phyloP scores from a whole-genome alignment of 306 rosid genomes.

The Macrotyloma uniflorum region DNA sequence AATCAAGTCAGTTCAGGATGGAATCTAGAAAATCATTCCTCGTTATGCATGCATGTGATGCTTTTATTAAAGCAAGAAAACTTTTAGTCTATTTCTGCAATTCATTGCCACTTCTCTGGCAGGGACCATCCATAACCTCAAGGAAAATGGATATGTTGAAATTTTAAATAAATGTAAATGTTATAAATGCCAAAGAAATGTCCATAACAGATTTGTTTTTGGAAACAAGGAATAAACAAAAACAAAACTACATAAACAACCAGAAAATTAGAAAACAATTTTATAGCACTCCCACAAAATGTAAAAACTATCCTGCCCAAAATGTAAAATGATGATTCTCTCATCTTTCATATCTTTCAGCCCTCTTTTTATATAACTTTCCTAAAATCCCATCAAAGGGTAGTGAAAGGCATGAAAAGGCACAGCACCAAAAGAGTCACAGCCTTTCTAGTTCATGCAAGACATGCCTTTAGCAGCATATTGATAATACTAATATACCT shows the following conservation, averaged over 20 bases:
- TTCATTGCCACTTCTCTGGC: conserved; percentile 7
- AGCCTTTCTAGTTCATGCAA: background rate
- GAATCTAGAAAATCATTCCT: conserved; percentile 19
- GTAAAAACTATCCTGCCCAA: background rate
- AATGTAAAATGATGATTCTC: background rate
- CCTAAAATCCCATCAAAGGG: background rate
- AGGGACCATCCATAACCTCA: background rate
- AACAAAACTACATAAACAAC: background rate
- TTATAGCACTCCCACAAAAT: too few species aligned
- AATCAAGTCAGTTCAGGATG: conserved; percentile 31
- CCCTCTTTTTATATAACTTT: background rate
- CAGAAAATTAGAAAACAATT: conserved; percentile 9
- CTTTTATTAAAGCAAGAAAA: conserved; percentile 17
- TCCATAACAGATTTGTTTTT: background rate
- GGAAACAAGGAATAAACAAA: background rate
- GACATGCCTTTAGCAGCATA: background rate
- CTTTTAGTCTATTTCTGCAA: conserved; percentile 8
- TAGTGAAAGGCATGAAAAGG: background rate
- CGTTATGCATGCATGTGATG: conserved; percentile 25
- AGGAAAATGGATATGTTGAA: background rate
- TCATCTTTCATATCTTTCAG: background rate
- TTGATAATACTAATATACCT: background rate
- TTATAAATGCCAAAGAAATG: background rate
- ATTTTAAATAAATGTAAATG: background rate
- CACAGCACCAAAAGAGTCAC: background rate